phyloP scores from a whole-genome alignment of 257 asterid species.

The Fraxinus americana region DNA sequence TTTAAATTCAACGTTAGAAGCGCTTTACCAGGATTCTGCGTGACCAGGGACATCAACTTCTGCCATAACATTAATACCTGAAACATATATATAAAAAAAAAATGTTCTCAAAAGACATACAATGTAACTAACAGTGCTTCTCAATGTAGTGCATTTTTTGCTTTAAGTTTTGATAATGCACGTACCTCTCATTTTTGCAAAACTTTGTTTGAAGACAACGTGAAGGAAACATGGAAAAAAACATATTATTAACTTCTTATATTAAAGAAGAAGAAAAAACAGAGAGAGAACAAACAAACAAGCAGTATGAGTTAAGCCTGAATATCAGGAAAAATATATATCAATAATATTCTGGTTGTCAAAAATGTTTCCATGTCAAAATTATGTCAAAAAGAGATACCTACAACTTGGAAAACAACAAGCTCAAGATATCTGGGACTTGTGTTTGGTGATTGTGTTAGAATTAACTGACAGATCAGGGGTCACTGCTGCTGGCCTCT shows the following conservation, averaged over 20 bases:
- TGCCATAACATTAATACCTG: constrained; percentile 94
- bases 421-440: neutral
- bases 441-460: neutral
- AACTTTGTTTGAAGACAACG: constrained; percentile 51
- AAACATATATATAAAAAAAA: constrained; percentile 6
- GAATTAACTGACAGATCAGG: neutral
- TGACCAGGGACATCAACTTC: constrained; percentile 98
- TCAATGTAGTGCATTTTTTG: neutral
- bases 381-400: neutral
- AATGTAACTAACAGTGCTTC: neutral
- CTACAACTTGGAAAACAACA: neutral
- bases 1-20: constrained; percentile 22
- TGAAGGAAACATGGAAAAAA: constrained; percentile 32
- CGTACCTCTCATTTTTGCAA: constrained; percentile 87
- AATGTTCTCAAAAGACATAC: constrained; percentile 5
- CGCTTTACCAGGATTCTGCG: constrained; percentile 82
- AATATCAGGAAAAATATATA: constrained; percentile 1
- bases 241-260: constrained; percentile 36
- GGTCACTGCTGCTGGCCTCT: neutral
- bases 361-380: neutral
- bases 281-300: constrained; percentile 19
- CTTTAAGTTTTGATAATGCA: constrained; percentile 7
- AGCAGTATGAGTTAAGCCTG: neutral
- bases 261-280: neutral
- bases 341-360: neutral